Conservation (phyloP, 2,329 filamentous ascomycete genomes). For the Alternaria novae-zelandiae region DNA sequence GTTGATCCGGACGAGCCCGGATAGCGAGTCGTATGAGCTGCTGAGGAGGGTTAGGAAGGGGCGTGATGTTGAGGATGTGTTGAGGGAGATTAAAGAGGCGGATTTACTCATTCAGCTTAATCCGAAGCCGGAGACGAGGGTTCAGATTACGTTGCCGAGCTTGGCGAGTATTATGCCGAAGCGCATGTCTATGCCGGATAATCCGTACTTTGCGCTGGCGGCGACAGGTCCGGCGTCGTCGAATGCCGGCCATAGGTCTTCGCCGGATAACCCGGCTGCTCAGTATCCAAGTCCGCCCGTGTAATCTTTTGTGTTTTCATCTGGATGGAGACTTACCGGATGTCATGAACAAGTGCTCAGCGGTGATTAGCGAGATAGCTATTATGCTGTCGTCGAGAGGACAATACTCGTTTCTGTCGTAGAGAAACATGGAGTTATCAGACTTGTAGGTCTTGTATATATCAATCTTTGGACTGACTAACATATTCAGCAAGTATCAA, state of each 20-base stretch:
- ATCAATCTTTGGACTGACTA: neutral
- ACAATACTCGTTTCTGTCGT: neutral
- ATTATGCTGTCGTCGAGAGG: neutral
- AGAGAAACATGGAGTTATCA: neutral
- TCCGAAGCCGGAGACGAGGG: conserved; percentile 8
- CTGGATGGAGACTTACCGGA: too few species aligned
- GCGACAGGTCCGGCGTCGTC: neutral
- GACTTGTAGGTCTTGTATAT: neutral
- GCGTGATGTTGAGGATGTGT: conserved; percentile 10
- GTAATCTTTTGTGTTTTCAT: neutral
- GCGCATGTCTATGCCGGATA: neutral
- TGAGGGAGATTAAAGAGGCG: conserved; percentile 21
- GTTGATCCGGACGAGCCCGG: conserved; percentile 14
- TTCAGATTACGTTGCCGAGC: neutral
- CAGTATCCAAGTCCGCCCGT: neutral
- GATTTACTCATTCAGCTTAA: conserved; percentile 19
- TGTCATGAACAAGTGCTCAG: too few species aligned
- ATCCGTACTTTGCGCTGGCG: neutral
- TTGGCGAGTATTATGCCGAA: neutral
- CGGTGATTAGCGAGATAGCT: too few species aligned
- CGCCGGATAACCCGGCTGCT: neutral
- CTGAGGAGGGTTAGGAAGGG: conserved; percentile 21
- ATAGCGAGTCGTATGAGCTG: conserved; percentile 17
- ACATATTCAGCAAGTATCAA: neutral
- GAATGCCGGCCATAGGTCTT: neutral